These are phyloP conservation scores for Lycium ferocissimum DNA, from an alignment of 257 asterid genomes.

Conservation along the genomic window DNA sequence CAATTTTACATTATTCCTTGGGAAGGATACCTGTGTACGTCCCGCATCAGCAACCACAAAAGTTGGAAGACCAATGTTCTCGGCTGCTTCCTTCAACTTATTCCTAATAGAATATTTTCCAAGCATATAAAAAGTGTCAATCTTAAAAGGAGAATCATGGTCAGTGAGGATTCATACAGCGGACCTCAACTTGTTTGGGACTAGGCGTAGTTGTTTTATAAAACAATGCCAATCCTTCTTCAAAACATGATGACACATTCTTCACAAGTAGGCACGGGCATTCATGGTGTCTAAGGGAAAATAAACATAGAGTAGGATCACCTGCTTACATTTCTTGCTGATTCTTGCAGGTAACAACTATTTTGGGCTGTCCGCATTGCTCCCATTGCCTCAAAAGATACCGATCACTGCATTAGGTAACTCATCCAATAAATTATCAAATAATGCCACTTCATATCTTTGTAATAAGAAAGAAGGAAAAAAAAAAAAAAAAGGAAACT, in stretches of 20 bases:
- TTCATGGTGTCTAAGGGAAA: conserved; percentile 10
- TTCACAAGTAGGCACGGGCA: background rate
- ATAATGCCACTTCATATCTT: conserved; percentile 22
- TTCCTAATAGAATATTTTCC: conserved; percentile 60
- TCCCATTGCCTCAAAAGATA: conserved; percentile 92
- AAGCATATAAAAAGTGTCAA: conserved; percentile 3
- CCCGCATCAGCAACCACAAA: conserved; percentile 98
- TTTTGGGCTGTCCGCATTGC: conserved; percentile 88
- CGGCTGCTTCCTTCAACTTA: conserved; percentile 89
- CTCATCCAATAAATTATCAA: conserved; percentile 17
- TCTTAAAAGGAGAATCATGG: background rate
- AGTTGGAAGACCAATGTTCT: conserved; percentile 85
- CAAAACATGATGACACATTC: background rate
- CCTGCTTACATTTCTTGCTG: conserved; percentile 96
- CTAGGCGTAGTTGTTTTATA: background rate
- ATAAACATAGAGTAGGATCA: conserved; percentile 31
- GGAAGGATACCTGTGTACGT: conserved; percentile 77
- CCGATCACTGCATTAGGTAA: conserved; percentile 63
- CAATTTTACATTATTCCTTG: conserved; percentile 4
- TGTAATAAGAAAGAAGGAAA: background rate
- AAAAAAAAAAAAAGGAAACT: background rate
- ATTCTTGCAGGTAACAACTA: conserved; percentile 95
- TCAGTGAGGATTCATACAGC: background rate
- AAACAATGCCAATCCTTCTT: conserved; percentile 17
- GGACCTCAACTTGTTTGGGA: background rate